Evolutionary conservation across 441 rosid genomes (phyloP).

Genomic region (Populus trichocarpa): DNA sequence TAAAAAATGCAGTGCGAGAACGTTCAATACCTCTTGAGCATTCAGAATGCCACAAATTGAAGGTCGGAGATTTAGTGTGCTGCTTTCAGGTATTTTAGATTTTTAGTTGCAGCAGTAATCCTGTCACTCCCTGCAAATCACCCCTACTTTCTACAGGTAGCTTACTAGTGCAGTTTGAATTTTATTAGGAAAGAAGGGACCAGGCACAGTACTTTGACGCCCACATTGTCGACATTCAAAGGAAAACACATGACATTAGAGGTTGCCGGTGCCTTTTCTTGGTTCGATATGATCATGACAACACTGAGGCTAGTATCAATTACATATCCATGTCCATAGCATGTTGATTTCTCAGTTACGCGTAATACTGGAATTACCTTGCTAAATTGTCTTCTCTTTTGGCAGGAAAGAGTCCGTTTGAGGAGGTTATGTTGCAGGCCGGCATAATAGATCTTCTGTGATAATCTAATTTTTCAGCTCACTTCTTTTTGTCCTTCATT

Average conservation of each 20-base stretch:
- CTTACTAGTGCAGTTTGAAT: not conserved
- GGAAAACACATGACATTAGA: slow-evolving; percentile 58
- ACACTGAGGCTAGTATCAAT: slow-evolving; percentile 36
- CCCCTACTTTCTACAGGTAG: not conserved
- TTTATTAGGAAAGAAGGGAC: slow-evolving; percentile 51
- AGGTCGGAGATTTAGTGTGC: slow-evolving; percentile 52
- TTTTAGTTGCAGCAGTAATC: not conserved
- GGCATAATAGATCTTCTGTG: not conserved
- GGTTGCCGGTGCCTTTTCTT: slow-evolving; percentile 63
- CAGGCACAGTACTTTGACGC: slow-evolving; percentile 59
- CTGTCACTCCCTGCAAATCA: not conserved
- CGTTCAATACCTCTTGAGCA: slow-evolving; percentile 62
- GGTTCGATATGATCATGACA: slow-evolving; percentile 51
- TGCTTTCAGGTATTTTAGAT: slow-evolving; percentile 57
- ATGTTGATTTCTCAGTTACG: not conserved
- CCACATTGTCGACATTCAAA: slow-evolving; percentile 44
- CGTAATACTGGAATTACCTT: not conserved
- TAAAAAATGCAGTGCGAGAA: slow-evolving; percentile 44
- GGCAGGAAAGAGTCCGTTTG: not conserved
- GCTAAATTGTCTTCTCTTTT: not conserved
- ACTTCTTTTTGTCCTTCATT: not conserved
- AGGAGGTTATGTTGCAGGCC: slow-evolving; percentile 2
- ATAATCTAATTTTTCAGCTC: not conserved
- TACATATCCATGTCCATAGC: not conserved
- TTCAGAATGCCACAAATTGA: slow-evolving; percentile 51